Evolutionary conservation across 1,139 yeast genomes (phyloP), one percentile per base, ranked within the genome.

Genomic region (Schwanniomyces etchellsii): DNA sequence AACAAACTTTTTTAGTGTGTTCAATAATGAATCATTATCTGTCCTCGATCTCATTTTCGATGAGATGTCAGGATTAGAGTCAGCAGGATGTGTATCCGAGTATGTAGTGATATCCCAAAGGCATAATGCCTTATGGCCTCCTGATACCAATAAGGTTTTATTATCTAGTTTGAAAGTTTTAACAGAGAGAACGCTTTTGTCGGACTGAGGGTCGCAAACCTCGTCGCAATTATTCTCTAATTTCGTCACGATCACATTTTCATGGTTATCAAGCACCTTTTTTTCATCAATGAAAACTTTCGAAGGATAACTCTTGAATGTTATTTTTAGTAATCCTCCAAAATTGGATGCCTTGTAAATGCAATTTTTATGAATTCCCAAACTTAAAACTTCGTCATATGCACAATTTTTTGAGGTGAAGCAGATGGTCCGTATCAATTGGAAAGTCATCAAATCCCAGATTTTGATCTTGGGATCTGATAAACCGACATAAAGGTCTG

Each of bases 381-480:
- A 42, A 31, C 65, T 55, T 11, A 60, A 47, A 3, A 60, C 61
- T 30, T 59, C 67, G 32, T 59, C 60, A 28, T 48, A 48, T 13
- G 33, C 21, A 12, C n/a, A 12, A 14, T 27, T 23, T 6, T 24
- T 25, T 20, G 57, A 56, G 21, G 55, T 44, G 17, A 80, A 66
- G 28, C 66, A 64, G 45, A 75, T 62, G 0, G 80, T 66, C 30
- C 83, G 64, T 20, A 86, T 69, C 37, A 81, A 63, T 50, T 88
- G 96, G 30, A 70, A 69, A 0, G 96, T 86, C 32, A 79, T 74
- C 32, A 88, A 60, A 46, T 89, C 96, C 91, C 95, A 85, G 6
- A 84, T 78, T 36, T 79, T 81, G 11, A 88, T 70, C 18, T 66
- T 62, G 9, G 95, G 93, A 35, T 77, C 76, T 2, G 80, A 67